Percentiles rank a stretch among this genome's conserved stretches.
These are phyloP conservation scores for Coemansia sp. DNA, from an alignment of 192 early-diverging fungal genomes.

Conservation along the genomic window DNA sequence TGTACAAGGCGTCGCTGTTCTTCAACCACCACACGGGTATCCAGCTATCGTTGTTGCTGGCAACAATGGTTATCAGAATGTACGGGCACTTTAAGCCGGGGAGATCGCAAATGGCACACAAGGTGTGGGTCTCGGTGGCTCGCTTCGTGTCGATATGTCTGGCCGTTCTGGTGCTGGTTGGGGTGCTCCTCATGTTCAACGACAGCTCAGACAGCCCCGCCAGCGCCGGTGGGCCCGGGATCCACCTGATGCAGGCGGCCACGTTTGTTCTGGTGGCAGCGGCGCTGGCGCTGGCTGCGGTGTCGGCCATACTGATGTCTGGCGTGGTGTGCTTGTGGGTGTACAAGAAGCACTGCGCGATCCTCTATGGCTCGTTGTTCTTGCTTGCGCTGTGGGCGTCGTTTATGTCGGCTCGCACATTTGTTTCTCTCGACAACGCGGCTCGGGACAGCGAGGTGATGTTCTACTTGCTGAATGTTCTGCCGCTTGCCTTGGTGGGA, in stretches of 20 bases:
- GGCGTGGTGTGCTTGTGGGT: neutral
- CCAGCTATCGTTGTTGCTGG: constrained; percentile 13
- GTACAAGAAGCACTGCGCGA: constrained; percentile 20
- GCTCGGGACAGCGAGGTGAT: constrained; percentile 21
- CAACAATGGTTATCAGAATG: constrained; percentile 4
- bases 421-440: constrained; percentile 20
- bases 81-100: constrained; percentile 22
- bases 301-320: neutral
- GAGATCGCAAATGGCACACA: neutral
- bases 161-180: constrained; percentile 8
- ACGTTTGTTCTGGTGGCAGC: constrained; percentile 8
- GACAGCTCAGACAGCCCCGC: neutral
- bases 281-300: neutral
- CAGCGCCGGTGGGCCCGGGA: neutral
- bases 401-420: constrained; percentile 17
- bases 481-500: constrained; percentile 25
- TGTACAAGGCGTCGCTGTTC: constrained; percentile 31
- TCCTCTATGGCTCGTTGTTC: neutral
- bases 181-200: constrained; percentile 26
- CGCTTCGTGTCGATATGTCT: constrained; percentile 20
- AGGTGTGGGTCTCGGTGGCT: neutral
- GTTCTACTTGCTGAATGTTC: constrained; percentile 17
- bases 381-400: constrained; percentile 29
- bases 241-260: constrained; percentile 20
- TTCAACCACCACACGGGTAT: constrained; percentile 33